A percentile compares a stretch with the other conserved stretches of the same genome.
Conservation (phyloP, 139 green algal genomes). For the Chlorella vulgaris region DNA sequence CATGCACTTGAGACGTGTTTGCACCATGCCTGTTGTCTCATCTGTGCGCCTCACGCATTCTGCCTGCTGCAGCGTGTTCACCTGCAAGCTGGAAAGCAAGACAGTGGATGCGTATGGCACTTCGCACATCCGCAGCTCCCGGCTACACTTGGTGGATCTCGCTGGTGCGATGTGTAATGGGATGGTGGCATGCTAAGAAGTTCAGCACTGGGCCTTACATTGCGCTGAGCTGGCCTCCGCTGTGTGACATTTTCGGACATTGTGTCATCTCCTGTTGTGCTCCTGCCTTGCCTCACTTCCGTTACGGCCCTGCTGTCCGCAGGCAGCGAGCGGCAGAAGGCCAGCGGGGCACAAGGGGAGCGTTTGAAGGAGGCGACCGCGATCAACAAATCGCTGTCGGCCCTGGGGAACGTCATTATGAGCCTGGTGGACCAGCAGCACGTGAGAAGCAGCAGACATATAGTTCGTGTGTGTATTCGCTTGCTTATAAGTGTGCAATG, state of each 20-base stretch:
- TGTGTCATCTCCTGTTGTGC: no score
- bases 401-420: constrained; percentile 93
- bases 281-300: no score
- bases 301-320: not conserved
- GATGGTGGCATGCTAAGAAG: not conserved
- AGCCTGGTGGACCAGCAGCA: constrained; percentile 78
- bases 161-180: constrained; percentile 59
- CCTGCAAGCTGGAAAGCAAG: constrained; percentile 63
- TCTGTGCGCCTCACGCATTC: not conserved
- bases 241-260: not conserved
- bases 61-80: constrained; percentile 75
- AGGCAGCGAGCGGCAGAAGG: constrained; percentile 89
- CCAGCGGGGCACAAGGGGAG: constrained; percentile 75
- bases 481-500: no score
- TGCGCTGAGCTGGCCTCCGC: not conserved
- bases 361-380: constrained; percentile 90
- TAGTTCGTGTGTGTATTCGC: not conserved
- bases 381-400: constrained; percentile 91
- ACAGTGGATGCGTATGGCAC: constrained; percentile 51
- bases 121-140: constrained; percentile 58
- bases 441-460: not conserved
- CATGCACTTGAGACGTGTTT: no score
- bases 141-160: constrained; percentile 96
- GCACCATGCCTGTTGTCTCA: not conserved
- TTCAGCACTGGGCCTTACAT: not conserved